phyloP scores from a whole-genome alignment of 73 alveolate genomes.

The Blepharisma stoltei region DNA sequence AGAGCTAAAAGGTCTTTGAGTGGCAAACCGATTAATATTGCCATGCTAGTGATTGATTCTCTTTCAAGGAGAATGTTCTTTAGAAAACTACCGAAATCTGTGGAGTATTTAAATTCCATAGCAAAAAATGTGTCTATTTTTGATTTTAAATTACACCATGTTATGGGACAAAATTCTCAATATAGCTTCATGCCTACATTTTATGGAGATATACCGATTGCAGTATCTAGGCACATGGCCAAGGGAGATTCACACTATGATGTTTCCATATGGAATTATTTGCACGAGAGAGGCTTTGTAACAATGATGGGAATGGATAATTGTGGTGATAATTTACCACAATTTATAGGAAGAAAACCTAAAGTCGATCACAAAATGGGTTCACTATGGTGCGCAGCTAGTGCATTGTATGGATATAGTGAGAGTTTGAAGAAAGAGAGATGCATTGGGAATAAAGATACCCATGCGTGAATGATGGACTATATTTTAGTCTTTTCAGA shows the following conservation, averaged over 20 bases:
- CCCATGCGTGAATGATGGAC: conserved; percentile 25
- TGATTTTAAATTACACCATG: neutral
- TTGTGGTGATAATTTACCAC: conserved; percentile 16
- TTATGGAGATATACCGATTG: neutral
- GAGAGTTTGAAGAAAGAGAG: neutral
- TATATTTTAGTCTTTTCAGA: conserved; percentile 3
- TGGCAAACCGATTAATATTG: neutral
- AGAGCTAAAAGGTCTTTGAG: neutral
- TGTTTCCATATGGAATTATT: neutral
- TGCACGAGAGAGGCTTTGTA: conserved; percentile 21
- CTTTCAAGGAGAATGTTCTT: conserved; percentile 21
- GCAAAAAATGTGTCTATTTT: neutral
- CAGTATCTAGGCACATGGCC: neutral
- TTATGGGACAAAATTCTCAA: neutral
- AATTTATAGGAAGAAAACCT: conserved; percentile 10
- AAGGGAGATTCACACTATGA: neutral
- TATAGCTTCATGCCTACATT: conserved; percentile 24
- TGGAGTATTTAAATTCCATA: neutral
- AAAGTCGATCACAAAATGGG: conserved; percentile 23
- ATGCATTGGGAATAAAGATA: conserved; percentile 27
- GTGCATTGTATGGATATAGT: neutral
- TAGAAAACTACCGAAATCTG: conserved; percentile 14
- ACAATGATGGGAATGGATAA: neutral
- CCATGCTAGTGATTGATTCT: conserved; percentile 21
- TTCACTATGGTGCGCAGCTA: neutral